Base-by-base conservation (phyloP, 2,329 filamentous ascomycete species). In the Eutypa lata region DNA sequence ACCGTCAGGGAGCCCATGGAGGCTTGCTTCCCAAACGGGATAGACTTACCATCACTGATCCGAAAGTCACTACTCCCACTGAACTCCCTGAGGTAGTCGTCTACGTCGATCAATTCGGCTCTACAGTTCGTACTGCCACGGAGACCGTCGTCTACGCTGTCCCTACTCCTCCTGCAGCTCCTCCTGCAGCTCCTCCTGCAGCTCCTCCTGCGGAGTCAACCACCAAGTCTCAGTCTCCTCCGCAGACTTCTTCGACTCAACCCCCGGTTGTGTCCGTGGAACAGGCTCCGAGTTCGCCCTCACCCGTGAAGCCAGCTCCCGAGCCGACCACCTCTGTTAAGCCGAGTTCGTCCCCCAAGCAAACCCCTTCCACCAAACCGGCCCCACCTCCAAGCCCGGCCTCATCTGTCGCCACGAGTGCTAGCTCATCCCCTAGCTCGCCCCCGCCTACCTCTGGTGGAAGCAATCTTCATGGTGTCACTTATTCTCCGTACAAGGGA, bases 41-140 rank as follows among this genome's bases (percentile, higher is more conserved):
- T 51, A 64, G 56, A 51, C 61, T 68, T 45, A 71, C 72, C 3
- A 59, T 72, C n/a, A 69, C 70, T 3, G 68, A 73, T 55, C 62
- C 69, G 11, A 61, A 68, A 10, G 60, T 73, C 46, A 68, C 71
- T 44, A 65, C 64, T 31, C 66, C 74, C 13, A 77, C 74, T 38
- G 71, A 76, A 38, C 59, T 73, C 10, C 73, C 76, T 6, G 71
- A 79, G 53, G 72, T 80, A 48, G 75, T 84, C 26, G 76, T 88
- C 61, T 87, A 81, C 68, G 81, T 87, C 45, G 77, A 89, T 62
- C 70, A 79, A 57, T 66, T 78, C 53, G 82, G 83, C 51, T 72
- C 76, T n/a, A 72, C 76, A 2, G 58, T 84, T 55, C 74, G 72
- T 40, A 79, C 73, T 7, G 63, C 65, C 18, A 75, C 68, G 13